Evolutionary conservation across 306 rosid species (phyloP), one percentile per base, ranked within the genome.

Genomic region (Vigna nakashimae): DNA sequence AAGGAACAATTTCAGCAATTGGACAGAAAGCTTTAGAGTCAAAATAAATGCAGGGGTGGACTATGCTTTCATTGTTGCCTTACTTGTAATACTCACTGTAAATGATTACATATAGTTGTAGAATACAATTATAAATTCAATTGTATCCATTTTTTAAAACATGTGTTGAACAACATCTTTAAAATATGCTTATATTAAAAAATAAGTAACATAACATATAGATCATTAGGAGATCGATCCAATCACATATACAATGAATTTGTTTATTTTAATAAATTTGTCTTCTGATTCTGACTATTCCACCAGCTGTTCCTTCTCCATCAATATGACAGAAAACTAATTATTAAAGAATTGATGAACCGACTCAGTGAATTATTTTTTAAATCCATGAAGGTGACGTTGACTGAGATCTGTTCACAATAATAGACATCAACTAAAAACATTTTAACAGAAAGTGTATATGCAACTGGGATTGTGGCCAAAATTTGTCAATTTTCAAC

Each of bases 31-130:
- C 28, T 78, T 56, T 51, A 71, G 8, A 22, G 73, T 71, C 40
- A 79, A 79, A 72, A 52, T 79, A 17, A 72, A 40, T 51, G 73
- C 45, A 26, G 83, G 82, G 28, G 72, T 71, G 36, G 78, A 71
- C 72, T 79, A 63, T 51, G 83, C 73, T 72, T 71, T 79, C 78
- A 51, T 79, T n/a, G 68, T 72, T 20, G 73, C 59, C 3, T 72
- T 79, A 34, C 73, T 63, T 63, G 78, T 59, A 78, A 78, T 78
- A 26, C 60, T 69, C 40, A 69, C 76, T 1, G 82, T 69, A 30
- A 69, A 57, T 69, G 82, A 78, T 36, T 78, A 78, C 53, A 69
- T 78, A 32, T 78, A 16, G 69, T 2, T 10, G 46, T 0, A 36
- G 9, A 57, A 57, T 24, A 24, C 26, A 57, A 24, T 24, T 2